Base-by-base conservation (phyloP, 2,329 filamentous ascomycete genomes). In the Colletotrichum cuscutae region DNA sequence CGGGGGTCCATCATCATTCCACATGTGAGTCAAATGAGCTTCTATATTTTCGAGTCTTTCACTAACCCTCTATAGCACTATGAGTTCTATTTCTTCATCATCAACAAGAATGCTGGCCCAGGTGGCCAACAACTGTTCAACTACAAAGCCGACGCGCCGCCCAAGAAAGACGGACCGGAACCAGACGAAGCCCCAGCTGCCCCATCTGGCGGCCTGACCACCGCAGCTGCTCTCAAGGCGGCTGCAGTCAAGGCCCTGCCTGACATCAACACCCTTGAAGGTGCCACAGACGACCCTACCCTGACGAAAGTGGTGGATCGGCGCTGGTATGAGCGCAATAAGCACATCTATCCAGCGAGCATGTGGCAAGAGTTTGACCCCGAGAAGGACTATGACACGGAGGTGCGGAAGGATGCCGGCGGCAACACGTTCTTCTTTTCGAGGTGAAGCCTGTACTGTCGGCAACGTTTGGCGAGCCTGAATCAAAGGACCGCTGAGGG, bases 281-380 rank as follows among this genome's bases (percentile, higher is more conserved):
- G 96, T 15, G 91, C 88, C 30, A 82, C 87, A 53, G 93, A 97
- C 74, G 95, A 98, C 77, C 91, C 95, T 1, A 89, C 89, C 3
- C 84, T 93, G 74, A 98, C 96, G 3, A 98, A 98, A 81, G 95
- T 99, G 4, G 96, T 99, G 4, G 96, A 99, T 84, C 89, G 97
- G 73, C 88, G 97, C 73, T 99, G 97, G 97, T 99, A 98, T 81
- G 95, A 98, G 85, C 90, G 92, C 79, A 98, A 98, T 81, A 99
- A 98, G 84, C 97, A 99, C 82, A 98, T 99, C 71, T 99, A 96
- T 81, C 97, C 97, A 0, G 96, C 96, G 24, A 98, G 94, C 80
- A 89, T 96, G 59, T 99, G 97, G 97, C 94, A 95, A 77, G 94
- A 97, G 75, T 99, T 97, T 81, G 95, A 98, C 76, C 93, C 95